Evolutionary conservation across 2,329 filamentous ascomycete species (phyloP).

Genomic region (Cytospora chrysosperma): DNA sequence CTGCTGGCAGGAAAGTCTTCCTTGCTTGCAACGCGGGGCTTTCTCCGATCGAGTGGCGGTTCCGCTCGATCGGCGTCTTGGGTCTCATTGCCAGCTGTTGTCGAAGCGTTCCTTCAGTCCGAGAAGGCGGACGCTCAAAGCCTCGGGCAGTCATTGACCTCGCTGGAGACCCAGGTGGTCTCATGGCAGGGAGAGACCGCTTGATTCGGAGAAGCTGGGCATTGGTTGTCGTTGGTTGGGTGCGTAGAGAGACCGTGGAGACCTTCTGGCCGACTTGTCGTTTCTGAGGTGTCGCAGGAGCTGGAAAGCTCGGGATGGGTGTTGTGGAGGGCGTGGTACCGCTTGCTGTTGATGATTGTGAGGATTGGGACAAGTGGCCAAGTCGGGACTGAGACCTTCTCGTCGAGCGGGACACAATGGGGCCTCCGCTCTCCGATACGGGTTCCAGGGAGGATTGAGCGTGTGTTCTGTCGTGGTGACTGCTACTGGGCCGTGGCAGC

Average conservation of each 20-base stretch:
- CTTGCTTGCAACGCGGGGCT: constrained; percentile 52
- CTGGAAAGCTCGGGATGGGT: constrained; percentile 45
- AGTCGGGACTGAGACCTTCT: constrained; percentile 66
- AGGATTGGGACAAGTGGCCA: constrained; percentile 68
- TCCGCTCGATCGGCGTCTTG: constrained; percentile 70
- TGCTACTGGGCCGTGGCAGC: constrained; percentile 71
- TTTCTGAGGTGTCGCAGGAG: constrained; percentile 59
- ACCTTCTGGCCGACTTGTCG: constrained; percentile 57
- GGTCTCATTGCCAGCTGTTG: constrained; percentile 56
- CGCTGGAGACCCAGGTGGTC: constrained; percentile 49
- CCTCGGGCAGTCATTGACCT: constrained; percentile 47
- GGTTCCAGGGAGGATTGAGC: constrained; percentile 80
- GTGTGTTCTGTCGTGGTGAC: constrained; percentile 61
- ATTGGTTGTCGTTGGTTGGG: constrained; percentile 63
- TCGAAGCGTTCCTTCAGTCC: constrained; percentile 49
- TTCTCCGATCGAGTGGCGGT: constrained; percentile 46
- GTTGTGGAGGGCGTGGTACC: constrained; percentile 60
- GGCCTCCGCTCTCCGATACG: constrained; percentile 84
- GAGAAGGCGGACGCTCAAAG: constrained; percentile 59
- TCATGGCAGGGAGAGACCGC: constrained; percentile 62
- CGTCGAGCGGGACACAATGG: constrained; percentile 55
- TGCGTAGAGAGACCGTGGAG: constrained; percentile 53
- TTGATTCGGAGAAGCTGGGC: constrained; percentile 65
- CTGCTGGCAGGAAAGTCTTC: constrained; percentile 79
- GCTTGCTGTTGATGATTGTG: constrained; percentile 51